phyloP scores from a whole-genome alignment of 257 asterid genomes.

The Solanum tarapatanum region DNA sequence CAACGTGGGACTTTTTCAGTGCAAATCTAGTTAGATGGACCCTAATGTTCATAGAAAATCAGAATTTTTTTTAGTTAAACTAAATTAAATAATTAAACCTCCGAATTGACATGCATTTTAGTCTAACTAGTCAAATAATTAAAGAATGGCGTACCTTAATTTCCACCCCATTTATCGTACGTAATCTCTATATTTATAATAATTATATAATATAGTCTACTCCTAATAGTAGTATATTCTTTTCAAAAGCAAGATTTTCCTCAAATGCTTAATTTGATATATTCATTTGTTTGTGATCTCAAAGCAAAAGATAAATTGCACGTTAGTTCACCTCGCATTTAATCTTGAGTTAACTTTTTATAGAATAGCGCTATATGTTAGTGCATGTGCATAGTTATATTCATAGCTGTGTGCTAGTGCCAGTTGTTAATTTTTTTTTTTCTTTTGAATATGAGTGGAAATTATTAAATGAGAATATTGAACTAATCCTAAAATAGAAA shows the following conservation, averaged over 20 bases:
- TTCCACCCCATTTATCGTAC: neutral
- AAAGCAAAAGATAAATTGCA: neutral
- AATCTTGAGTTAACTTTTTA: neutral
- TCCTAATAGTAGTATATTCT: neutral
- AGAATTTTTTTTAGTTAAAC: neutral
- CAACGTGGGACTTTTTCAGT: fast-evolving
- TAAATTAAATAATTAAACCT: neutral
- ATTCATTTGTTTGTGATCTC: neutral
- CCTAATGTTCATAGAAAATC: neutral
- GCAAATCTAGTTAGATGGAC: neutral
- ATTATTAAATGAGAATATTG: neutral
- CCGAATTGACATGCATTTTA: neutral
- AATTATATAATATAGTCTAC: neutral
- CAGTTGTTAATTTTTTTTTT: neutral
- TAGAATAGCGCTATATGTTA: neutral
- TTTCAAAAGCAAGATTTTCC: neutral
- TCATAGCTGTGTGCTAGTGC: neutral
- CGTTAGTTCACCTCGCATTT: neutral
- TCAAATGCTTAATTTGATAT: neutral
- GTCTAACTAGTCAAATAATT: neutral
- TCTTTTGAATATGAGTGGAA: neutral
- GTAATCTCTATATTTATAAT: neutral
- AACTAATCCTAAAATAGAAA: neutral
- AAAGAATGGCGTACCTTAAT: neutral
- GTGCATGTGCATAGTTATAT: neutral